phyloP scores from a whole-genome alignment of 805 yeast genomes.

The Barnettozyma wickerhamii region DNA sequence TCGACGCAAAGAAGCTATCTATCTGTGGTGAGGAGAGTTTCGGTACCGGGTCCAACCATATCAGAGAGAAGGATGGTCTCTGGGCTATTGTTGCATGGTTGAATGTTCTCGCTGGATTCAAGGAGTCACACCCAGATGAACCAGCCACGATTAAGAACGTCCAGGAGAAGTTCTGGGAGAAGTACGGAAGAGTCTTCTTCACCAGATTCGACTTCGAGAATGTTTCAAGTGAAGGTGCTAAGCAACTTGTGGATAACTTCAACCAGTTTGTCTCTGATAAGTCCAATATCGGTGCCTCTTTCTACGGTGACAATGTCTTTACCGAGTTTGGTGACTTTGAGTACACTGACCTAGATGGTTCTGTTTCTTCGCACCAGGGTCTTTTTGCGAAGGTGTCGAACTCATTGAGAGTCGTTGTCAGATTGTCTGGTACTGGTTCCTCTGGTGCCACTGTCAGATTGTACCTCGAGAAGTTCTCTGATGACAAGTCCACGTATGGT shows the following conservation, averaged over 20 bases:
- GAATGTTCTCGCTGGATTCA: slow-evolving; percentile 85
- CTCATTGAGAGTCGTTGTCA: slow-evolving; percentile 82
- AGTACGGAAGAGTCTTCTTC: slow-evolving; percentile 95
- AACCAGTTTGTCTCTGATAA: slow-evolving; percentile 33
- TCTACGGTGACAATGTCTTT: slow-evolving; percentile 48
- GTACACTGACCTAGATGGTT: slow-evolving; percentile 92
- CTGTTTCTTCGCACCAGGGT: slow-evolving; percentile 85
- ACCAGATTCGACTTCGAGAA: slow-evolving; percentile 93
- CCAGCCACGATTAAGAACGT: slow-evolving; percentile 71
- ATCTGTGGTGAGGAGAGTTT: slow-evolving; percentile 98
- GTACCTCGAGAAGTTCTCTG: slow-evolving; percentile 79
- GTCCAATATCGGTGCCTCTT: slow-evolving; percentile 43
- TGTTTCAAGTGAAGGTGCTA: slow-evolving; percentile 72
- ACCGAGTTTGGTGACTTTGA: slow-evolving; percentile 82
- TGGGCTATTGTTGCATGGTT: slow-evolving; percentile 99
- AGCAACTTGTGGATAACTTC: slow-evolving; percentile 55
- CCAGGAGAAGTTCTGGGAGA: slow-evolving; percentile 82
- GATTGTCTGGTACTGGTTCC: slow-evolving; percentile 96
- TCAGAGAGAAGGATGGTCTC: slow-evolving; percentile 95
- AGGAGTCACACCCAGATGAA: slow-evolving; percentile 48
- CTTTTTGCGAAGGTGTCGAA: slow-evolving; percentile 73
- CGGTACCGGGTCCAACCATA: slow-evolving; percentile 97
- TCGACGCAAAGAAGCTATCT: slow-evolving; percentile 88
- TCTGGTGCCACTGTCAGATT: slow-evolving; percentile 96
- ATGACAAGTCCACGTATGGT: slow-evolving; percentile 46